phyloP scores from a whole-genome alignment of 169 alveolate species.

The Prorocentrum cordatum region DNA sequence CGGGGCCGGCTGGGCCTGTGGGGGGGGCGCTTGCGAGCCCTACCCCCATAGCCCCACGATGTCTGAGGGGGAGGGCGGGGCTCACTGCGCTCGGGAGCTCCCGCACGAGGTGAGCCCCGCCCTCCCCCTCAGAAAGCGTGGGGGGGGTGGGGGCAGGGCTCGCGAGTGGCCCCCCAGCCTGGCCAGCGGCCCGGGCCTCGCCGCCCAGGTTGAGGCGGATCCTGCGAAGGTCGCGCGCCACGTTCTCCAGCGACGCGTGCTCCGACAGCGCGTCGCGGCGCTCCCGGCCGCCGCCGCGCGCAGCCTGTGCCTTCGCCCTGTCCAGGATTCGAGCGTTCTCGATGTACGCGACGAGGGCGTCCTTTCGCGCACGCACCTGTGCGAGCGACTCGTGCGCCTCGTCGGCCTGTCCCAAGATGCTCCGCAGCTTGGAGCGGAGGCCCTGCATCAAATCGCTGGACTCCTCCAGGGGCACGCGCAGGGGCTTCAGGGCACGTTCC shows the following conservation, averaged over 20 bases:
- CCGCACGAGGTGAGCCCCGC: too few relatives aligned
- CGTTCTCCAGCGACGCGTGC: not conserved
- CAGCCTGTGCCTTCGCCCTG: too few relatives aligned
- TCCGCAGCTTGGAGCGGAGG: not conserved
- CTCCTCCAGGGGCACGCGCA: conserved; percentile 52
- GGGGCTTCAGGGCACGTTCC: conserved; percentile 48
- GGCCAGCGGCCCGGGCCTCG: not conserved
- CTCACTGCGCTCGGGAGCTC: too few relatives aligned
- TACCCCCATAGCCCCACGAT: too few relatives aligned
- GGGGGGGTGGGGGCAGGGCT: not conserved
- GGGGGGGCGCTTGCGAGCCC: too few relatives aligned
- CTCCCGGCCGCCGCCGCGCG: too few relatives aligned
- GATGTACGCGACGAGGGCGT: not conserved
- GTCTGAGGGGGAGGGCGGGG: too few relatives aligned
- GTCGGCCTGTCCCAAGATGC: conserved; percentile 27
- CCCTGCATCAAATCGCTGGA: conserved; percentile 42
- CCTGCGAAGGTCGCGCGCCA: conserved; percentile 14
- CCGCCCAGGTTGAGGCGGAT: conserved; percentile 1
- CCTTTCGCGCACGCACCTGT: not conserved
- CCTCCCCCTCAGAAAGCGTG: too few relatives aligned
- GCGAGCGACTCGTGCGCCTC: not conserved
- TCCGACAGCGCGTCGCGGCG: too few relatives aligned
- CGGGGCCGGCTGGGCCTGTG: too few relatives aligned
- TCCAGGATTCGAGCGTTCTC: not conserved
- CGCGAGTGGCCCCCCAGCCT: too few relatives aligned